phyloP scores from a whole-genome alignment of 1,284 basidiomycete species.

The Irpex sp. region DNA sequence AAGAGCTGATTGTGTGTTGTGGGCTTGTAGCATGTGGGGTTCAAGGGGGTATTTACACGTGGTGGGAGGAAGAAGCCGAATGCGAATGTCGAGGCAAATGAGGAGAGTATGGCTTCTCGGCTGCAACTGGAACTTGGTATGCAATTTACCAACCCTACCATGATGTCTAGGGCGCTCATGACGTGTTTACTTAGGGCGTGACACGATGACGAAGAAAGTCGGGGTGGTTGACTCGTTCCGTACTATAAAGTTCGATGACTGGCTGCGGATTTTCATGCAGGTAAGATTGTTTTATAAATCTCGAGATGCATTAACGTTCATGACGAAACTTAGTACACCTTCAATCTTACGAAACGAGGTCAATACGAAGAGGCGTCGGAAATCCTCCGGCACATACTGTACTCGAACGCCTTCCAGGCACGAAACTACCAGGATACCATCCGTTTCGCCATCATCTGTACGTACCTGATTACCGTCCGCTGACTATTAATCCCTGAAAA shows the following conservation, averaged over 20 bases:
- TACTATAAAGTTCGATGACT: constrained; percentile 79
- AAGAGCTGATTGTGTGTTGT: constrained; percentile 29
- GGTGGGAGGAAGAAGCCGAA: constrained; percentile 30
- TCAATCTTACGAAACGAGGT: constrained; percentile 65
- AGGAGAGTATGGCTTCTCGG: constrained; percentile 69
- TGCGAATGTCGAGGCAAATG: constrained; percentile 50
- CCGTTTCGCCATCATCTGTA: constrained; percentile 68
- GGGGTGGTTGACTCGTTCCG: constrained; percentile 60
- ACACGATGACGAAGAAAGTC: constrained; percentile 28
- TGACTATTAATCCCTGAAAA: not conserved
- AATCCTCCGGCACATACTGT: constrained; percentile 71
- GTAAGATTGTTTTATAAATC: constrained; percentile 34
- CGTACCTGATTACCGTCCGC: constrained; percentile 19
- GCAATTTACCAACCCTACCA: constrained; percentile 14
- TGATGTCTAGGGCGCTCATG: too few species aligned
- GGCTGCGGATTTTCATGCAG: constrained; percentile 83
- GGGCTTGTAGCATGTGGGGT: constrained; percentile 27
- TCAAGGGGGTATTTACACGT: constrained; percentile 63
- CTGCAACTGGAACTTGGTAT: constrained; percentile 70
- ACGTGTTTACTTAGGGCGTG: constrained; percentile 16
- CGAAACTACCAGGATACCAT: constrained; percentile 64
- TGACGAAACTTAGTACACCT: constrained; percentile 63
- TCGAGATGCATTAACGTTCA: not conserved
- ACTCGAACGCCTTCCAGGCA: constrained; percentile 73
- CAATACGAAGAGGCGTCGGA: constrained; percentile 72